Evolutionary conservation across 805 yeast genomes (phyloP), one percentile per base, ranked within the genome.

Genomic region (Helenozyma baotianmanensis): DNA sequence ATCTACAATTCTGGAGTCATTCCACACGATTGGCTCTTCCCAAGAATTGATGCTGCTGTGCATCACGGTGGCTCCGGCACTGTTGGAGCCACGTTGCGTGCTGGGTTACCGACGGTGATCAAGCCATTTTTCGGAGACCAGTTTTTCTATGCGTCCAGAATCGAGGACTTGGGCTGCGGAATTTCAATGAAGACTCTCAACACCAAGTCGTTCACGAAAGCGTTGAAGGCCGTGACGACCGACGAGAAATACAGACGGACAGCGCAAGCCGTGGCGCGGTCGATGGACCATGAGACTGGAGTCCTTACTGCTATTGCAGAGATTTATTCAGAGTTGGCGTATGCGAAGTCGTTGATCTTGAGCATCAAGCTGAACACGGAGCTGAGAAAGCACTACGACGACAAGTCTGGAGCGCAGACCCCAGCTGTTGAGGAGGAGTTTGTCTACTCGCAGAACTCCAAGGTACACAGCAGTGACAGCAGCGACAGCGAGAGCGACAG

Each of bases 31-130:
- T 90, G 97, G 97, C 62, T 90, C 23, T 90, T 90, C 58, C 82
- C 90, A 0, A 78, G 76, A 40, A 66, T 90, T 27, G 96, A 90
- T 59, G 96, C 90, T 0, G 95, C 95, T 0, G 96, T 90, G 4
- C 97, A 90, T 54, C 97, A 90, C 54, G 97, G 97, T 24, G 97
- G 97, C 0, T 82, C 95, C 0, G 97, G 97, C 2, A 86, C 97
- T 0, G 90, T 97, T 0, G 97, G 97, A 6, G 96, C 96, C 0
- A 74, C 94, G 2, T 56, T 90, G 34, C 67, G 89, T 40, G 82
- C 84, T 10, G 97, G 97, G 0, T 56, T 83, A 21, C 97, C 97
- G 1, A 87, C 95, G 0, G 72, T 90, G 21, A 78, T 90, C 47
- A 90, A 89, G 55, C 97, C 97, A 2, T 90, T 90, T 51, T 90